Evolutionary conservation across 1,139 yeast species (phyloP), one percentile per base, ranked within the genome.

Genomic region (Taphrina populina): DNA sequence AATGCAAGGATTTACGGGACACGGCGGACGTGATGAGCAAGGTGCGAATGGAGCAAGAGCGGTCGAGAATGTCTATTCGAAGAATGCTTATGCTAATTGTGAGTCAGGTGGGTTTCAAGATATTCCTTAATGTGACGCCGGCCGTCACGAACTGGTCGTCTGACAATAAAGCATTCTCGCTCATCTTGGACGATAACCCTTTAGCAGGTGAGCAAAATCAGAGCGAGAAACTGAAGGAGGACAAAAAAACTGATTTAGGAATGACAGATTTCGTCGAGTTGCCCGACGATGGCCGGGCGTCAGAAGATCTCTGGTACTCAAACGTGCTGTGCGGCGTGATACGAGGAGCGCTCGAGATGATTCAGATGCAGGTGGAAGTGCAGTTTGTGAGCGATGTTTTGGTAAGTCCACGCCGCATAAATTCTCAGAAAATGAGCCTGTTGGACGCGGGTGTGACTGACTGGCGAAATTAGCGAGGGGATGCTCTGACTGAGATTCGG

Each of bases 301-400:
- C 73, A 58, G 79, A 78, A 62, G 88, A 85, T 64, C 73, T 92
- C 57, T 92, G 98, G 97, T 92, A 88, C 67, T 85, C 95, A 2
- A 95, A 92, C 66, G 78, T 92, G 2, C 72, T 88, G 35, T 86
- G 94, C 62, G 99, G 99, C 13, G 94, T 92, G 1, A 71, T 92
- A 55, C 78, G 88, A 57, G 97, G 98, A 2, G 92, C 96, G 0
- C 72, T 92, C 58, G 96, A 90, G 65, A 90, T 90, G 97, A 95
- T 92, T 2, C 98, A 92, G 67, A 73, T 92, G 64, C 95, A 90
- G 61, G 90, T 90, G 57, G 95, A 90, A 59, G 88, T 84, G 2
- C 75, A 73, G 64, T 92, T 90, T 68, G 79, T 87, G 2, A 80
- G 83, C 63, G 99, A 92, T 67, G 80, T 77, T 1, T 73, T 92